Evolutionary conservation across 306 rosid species (phyloP).

Genomic region (Vicia villosa): DNA sequence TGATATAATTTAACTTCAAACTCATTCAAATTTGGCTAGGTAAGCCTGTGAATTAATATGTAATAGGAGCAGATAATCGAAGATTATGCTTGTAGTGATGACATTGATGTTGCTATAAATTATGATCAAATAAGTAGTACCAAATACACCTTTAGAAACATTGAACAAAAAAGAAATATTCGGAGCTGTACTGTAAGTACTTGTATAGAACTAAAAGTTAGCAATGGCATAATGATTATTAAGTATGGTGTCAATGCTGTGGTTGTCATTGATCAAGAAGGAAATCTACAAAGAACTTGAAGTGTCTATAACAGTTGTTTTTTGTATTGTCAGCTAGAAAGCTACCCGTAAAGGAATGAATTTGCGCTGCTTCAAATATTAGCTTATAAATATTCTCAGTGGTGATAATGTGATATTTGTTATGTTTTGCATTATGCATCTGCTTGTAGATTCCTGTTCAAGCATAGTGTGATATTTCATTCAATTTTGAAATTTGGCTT

Average conservation of each 20-base stretch:
- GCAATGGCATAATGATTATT: not conserved
- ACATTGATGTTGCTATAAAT: not conserved
- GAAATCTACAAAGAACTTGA: not conserved
- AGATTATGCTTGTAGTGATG: not conserved
- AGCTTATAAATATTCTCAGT: not conserved
- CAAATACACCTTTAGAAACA: not conserved
- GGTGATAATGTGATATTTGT: not conserved
- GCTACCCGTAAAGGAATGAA: not conserved
- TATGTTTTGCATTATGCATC: not conserved
- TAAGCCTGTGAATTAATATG: not conserved
- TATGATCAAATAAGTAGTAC: not conserved
- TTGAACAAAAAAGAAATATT: not conserved
- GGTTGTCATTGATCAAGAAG: not conserved
- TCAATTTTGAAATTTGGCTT: constrained; percentile 9
- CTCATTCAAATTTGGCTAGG: not conserved
- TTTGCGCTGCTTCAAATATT: not conserved
- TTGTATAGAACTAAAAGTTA: not conserved
- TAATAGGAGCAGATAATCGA: not conserved
- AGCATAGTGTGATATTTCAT: constrained; percentile 3
- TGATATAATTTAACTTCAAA: not conserved
- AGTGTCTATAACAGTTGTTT: not conserved
- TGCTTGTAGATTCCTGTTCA: constrained; percentile 8
- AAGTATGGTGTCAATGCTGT: not conserved
- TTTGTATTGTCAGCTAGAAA: not conserved
- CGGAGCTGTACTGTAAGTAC: not conserved